Base-by-base conservation (phyloP, 2,329 filamentous ascomycete species). In the Chrysosporium queenslandicum region DNA sequence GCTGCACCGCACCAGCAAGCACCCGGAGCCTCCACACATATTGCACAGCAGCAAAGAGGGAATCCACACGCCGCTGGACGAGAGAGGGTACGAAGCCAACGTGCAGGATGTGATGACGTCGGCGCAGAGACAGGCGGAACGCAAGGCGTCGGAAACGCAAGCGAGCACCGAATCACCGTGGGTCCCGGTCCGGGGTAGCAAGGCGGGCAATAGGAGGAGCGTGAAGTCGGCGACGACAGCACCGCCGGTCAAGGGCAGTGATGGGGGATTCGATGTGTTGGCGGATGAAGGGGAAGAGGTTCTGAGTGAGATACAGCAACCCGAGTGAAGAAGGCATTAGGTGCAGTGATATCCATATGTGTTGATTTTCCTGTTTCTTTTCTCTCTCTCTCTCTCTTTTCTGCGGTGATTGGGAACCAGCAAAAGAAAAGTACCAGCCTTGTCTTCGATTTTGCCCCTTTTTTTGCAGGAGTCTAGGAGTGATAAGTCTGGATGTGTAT, bases 1-100 rank as follows among this genome's bases (percentile, higher is more conserved):
- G 34, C 20, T 29, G 8, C 49, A 52, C 32, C 40, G 41, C 11
- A 20, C 30, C 1, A 20, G 27, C 2, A 41, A 42, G 21, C 36
- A 23, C 5, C 36, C 25, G 18, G 47, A 41, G 8, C 16, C 29
- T 3, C 36, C 37, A 7, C 32, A 42, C n/a, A 2, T 42, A n/a
- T 21, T 12, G 9, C 27, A 21, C 11, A 34, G 43, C 43, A 46
- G 43, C 27, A 46, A 32, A 12, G 46, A 40, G 25, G 30, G 46
- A 16, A 29, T 37, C 20, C 46, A 20, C 4, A 45, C 42, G 2
- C 42, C 42, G 21, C 9, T 34, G n/a, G 48, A 52, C 21, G 53
- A 47, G n/a, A 16, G 29, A 18, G 47, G 29, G 18, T 51, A 54
- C 27, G 53, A 54, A 20, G 48, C 47, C 8, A 52, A 46, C 8